phyloP scores from a whole-genome alignment of 305 asterid species.

The Fraxinus floribunda region DNA sequence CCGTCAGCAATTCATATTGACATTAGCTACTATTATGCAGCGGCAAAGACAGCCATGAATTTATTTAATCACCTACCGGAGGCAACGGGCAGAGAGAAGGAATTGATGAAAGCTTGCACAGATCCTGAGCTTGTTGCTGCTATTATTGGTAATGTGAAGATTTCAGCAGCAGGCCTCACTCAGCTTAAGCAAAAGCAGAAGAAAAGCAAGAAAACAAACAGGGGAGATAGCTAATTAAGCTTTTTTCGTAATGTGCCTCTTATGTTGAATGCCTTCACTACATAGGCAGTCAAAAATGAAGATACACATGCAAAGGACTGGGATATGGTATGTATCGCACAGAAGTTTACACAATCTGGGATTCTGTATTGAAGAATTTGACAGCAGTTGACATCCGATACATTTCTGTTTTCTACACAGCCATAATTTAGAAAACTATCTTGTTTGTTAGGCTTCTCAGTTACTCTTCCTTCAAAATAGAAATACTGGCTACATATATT shows the following conservation, averaged over 20 bases:
- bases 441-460: background rate
- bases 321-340: background rate
- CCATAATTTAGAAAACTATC: background rate
- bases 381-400: background rate
- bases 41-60: slow-evolving; percentile 88
- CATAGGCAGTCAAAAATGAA: background rate
- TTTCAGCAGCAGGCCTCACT: slow-evolving; percentile 92
- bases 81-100: slow-evolving; percentile 81
- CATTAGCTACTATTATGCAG: slow-evolving; percentile 36
- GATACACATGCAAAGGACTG: background rate
- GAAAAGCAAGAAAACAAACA: slow-evolving; percentile 74
- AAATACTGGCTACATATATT: background rate
- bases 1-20: background rate
- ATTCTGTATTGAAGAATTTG: background rate
- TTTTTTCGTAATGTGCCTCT: background rate
- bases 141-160: slow-evolving; percentile 77
- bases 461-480: background rate
- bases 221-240: slow-evolving; percentile 28
- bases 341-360: background rate
- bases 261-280: background rate
- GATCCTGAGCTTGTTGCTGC: slow-evolving; percentile 96
- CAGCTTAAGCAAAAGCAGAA: slow-evolving; percentile 91
- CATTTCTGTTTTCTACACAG: background rate
- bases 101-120: slow-evolving; percentile 93
- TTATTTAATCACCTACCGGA: slow-evolving; percentile 76